Base-by-base conservation (phyloP, 2,329 filamentous ascomycete genomes). In the Hymenoscyphus repandus region DNA sequence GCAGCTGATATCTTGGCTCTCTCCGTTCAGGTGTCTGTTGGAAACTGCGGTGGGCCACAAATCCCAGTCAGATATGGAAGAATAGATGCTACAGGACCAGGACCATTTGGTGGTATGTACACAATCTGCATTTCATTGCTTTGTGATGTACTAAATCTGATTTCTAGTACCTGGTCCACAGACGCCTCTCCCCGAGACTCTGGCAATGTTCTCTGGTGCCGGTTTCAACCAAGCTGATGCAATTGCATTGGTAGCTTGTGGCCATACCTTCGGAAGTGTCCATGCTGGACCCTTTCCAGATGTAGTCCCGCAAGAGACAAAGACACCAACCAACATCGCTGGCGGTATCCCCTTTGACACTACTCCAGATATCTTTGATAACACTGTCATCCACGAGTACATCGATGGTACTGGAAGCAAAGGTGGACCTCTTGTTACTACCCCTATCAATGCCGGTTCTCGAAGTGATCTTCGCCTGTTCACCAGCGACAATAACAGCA, bases 261-360 rank as follows among this genome's bases (percentile, higher is more conserved):
- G 80, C 2, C 80, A 84, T 60, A 78, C 77, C 0, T 62, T 83
- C 20, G 80, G 80, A 10, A 75, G 77, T 12, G 79, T 82, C 10
- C 80, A 83, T 62, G 66, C 68, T 22, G 58, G 62, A 13, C 71
- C 79, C 52, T 80, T 80, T 51, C 77, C 79, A 1, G 67, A 73
- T 11, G 73, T 83, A 27, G 73, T 80, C 1, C 70, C 74, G 1
- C 53, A 66, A 1, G 72, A 72, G 3, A 70, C 75, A 2, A 54
- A 66, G 1, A 43, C 54, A 18, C 18, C 36, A 18, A 51, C 46
- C 32, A 73, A 72, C 3, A 66, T 68, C 3, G 68, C 67, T 12
- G 56, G 55, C 12, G 68, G 74, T 50, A 66, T 64, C 2, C 52
- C 66, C 2, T 68, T 81, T 39, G 80, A 83, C 56, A 66, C 69